A percentile compares a stretch with the other conserved stretches of the same genome.
Conservation (phyloP, 768 basidiomycete species). For the Lactarius evosmus region DNA sequence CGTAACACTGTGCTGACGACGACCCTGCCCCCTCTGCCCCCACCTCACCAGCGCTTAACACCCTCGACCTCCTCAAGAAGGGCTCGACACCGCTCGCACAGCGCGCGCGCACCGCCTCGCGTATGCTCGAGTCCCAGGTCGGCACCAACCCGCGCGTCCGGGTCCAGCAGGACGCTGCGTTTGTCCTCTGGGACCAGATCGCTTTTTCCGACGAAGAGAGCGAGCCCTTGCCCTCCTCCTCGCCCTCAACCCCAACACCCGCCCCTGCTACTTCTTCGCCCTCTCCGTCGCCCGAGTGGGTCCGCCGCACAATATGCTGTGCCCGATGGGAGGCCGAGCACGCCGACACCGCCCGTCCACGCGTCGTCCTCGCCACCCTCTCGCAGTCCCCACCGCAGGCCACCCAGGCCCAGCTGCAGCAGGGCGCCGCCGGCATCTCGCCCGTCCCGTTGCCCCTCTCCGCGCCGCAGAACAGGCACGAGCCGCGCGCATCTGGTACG, state of each 20-base stretch:
- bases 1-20: neutral
- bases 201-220: conserved; percentile 48
- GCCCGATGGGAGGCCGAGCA: conserved; percentile 71
- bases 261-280: conserved; percentile 29
- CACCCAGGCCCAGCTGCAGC: neutral
- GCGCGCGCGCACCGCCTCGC: conserved; percentile 81
- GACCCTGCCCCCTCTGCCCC: neutral
- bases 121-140: conserved; percentile 84
- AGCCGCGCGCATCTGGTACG: conserved; percentile 60
- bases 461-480: conserved; percentile 52
- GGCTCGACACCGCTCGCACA: conserved; percentile 75
- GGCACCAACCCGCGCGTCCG: conserved; percentile 77
- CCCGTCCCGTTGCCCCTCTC: conserved; percentile 67
- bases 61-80: conserved; percentile 90
- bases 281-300: conserved; percentile 71
- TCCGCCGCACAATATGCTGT: conserved; percentile 80
- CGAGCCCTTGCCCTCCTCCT: conserved; percentile 26
- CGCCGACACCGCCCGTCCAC: conserved; percentile 39
- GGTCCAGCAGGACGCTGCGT: conserved; percentile 80
- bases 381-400: conserved; percentile 22
- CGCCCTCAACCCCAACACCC: conserved; percentile 28
- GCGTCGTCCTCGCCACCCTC: conserved; percentile 60
- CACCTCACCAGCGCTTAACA: conserved; percentile 71
- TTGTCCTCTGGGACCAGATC: conserved; percentile 77
- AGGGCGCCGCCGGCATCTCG: conserved; percentile 33